These are phyloP conservation scores for Penicillium verrucosum DNA, from an alignment of 2,329 filamentous ascomycete species.

Conservation along the genomic window DNA sequence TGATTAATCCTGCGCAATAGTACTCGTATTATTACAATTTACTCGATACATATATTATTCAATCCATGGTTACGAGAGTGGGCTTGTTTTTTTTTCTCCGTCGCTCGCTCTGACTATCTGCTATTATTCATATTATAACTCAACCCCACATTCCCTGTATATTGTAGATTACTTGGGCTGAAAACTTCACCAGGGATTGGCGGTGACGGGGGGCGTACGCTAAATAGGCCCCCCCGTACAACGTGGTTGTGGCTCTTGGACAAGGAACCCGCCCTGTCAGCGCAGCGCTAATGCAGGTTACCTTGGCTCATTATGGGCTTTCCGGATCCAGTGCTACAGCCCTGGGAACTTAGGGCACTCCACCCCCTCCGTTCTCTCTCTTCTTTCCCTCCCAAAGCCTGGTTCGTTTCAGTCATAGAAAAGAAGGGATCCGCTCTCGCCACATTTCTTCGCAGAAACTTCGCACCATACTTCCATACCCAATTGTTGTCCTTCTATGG, in stretches of 20 bases:
- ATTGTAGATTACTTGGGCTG: background rate
- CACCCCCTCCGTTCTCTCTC: conserved; percentile 17
- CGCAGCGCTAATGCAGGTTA: conserved; percentile 40
- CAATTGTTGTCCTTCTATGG: background rate
- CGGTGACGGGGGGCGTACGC: conserved; percentile 13
- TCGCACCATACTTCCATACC: background rate
- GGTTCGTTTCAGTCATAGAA: background rate
- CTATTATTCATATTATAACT: background rate
- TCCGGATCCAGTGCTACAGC: conserved; percentile 36
- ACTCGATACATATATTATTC: conserved; percentile 1
- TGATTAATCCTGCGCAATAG: conserved; percentile 14
- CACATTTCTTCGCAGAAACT: conserved; percentile 7
- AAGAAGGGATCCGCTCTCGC: conserved; percentile 16
- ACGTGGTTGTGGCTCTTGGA: conserved; percentile 27
- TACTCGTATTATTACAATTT: conserved; percentile 10
- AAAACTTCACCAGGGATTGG: conserved; percentile 8
- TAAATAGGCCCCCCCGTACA: conserved; percentile 14
- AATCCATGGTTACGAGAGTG: background rate
- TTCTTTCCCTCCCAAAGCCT: background rate
- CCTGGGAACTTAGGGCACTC: conserved; percentile 35
- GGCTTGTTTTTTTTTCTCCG: background rate
- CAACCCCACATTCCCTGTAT: background rate
- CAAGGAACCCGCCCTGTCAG: conserved; percentile 27
- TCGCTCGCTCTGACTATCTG: background rate
- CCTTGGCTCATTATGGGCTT: conserved; percentile 30